These are phyloP conservation scores for Fusarium chaquense DNA, from an alignment of 2,329 filamentous ascomycete genomes.

Conservation along the genomic window DNA sequence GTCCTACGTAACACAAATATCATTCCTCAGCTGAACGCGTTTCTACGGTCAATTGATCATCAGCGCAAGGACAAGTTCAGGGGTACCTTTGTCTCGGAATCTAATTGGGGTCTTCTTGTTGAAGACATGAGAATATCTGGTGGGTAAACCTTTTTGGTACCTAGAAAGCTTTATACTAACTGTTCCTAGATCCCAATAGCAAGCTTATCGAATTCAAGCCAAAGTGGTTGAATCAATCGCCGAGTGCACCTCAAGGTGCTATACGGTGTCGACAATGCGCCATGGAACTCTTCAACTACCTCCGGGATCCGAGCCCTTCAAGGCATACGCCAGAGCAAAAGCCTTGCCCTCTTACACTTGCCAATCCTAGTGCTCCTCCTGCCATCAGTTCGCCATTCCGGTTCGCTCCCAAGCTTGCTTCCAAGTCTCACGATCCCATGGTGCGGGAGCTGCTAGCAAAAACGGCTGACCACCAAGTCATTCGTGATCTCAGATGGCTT, in stretches of 20 bases:
- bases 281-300: slow-evolving; percentile 55
- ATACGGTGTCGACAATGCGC: slow-evolving; percentile 82
- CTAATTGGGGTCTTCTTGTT: slow-evolving; percentile 76
- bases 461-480: slow-evolving; percentile 52
- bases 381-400: slow-evolving; percentile 59
- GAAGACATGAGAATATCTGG: slow-evolving; percentile 72
- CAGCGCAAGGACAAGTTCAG: slow-evolving; percentile 59
- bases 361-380: slow-evolving; percentile 61
- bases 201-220: slow-evolving; percentile 80
- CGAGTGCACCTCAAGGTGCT: slow-evolving; percentile 72
- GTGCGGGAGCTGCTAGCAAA: slow-evolving; percentile 44
- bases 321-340: slow-evolving; percentile 54
- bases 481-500: slow-evolving; percentile 51
- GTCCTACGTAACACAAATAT: slow-evolving; percentile 53
- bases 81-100: slow-evolving; percentile 63
- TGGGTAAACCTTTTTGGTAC: slow-evolving; percentile 29
- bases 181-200: slow-evolving; percentile 47
- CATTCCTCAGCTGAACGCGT: slow-evolving; percentile 62
- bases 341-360: slow-evolving; percentile 75
- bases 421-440: slow-evolving; percentile 25
- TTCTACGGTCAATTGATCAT: slow-evolving; percentile 63
- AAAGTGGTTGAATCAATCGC: slow-evolving; percentile 85
- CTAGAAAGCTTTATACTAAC: slow-evolving; percentile 3
- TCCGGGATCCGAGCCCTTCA: slow-evolving; percentile 51
- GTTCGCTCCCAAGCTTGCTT: slow-evolving; percentile 52